Evolutionary conservation across 2,329 filamentous ascomycete genomes (phyloP), one percentile per base, ranked within the genome.

Genomic region (Penicillium expansum): DNA sequence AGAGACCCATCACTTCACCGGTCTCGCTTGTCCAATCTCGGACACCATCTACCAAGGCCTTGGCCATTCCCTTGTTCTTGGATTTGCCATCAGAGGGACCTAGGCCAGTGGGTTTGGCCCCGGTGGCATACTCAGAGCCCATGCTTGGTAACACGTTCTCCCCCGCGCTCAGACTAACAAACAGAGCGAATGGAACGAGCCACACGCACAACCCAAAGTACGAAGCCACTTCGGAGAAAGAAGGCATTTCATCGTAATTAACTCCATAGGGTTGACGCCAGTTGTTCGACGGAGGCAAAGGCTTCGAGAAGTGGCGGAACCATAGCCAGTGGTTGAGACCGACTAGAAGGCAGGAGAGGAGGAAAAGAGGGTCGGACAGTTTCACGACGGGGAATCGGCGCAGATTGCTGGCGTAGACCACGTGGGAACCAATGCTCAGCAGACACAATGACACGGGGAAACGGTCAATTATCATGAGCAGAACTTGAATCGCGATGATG

Each of bases 201-300:
- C 94, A 99, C 0, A 99, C 92, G 68, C 92, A 96, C 2, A 99
- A 80, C 0, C 94, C 94, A 70, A 99, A 99, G 76, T 94, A 99
- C 0, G 91, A 93, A 0, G 94, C 92, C 43, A 97, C 94, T 77
- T 97, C 91, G 18, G 91, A 92, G 73, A 99, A 99, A 37, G 84
- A 88, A 0, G 94, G 94, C 43, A 91, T 74, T 45, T 74, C 71
- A 7, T 71, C 69, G 51, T 73, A 68, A 55, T 72, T 85, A 76
- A 72, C 67, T 41, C 74, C 66, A 58, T 75, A 75, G 5, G 72
- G 69, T 48, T 74, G 67, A 32, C 72, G 69, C 72, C 71, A 75
- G 54, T 67, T 71, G 39, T 62, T 67, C 33, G 64, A 63, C 14
- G 54, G 80, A 77, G 56, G 81, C 11, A 77, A 69, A 4, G 77